Percentiles rank a stretch among this genome's conserved stretches.
Evolutionary conservation across 2,329 filamentous ascomycete genomes (phyloP).

Genomic region (Colletotrichum destructivum): DNA sequence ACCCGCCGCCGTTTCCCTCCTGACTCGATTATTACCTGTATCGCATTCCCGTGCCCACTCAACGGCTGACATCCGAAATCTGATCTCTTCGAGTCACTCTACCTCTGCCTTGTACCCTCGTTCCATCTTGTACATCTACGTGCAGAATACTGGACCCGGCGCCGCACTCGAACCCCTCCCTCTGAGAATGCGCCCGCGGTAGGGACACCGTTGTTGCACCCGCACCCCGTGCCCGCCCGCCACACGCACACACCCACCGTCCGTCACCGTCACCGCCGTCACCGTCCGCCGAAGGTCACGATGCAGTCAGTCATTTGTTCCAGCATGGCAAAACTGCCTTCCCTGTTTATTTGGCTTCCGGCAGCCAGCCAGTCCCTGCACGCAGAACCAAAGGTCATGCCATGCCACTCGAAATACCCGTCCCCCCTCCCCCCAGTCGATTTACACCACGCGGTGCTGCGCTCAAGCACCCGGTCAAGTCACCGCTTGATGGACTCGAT

Average conservation of each 20-base stretch:
- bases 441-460: background rate
- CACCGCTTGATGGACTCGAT: background rate
- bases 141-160: background rate
- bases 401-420: slow-evolving; percentile 18
- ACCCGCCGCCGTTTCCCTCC: slow-evolving; percentile 10
- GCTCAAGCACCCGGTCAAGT: background rate
- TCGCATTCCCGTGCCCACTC: background rate
- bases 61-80: slow-evolving; percentile 9
- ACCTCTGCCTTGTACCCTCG: slow-evolving; percentile 9
- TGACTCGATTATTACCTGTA: slow-evolving; percentile 22
- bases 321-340: background rate
- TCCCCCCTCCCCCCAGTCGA: background rate
- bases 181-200: background rate
- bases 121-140: slow-evolving; percentile 1
- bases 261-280: slow-evolving; percentile 11
- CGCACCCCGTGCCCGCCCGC: slow-evolving; percentile 4
- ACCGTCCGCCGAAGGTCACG: slow-evolving; percentile 12
- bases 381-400: background rate
- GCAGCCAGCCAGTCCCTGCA: background rate
- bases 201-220: slow-evolving; percentile 17
- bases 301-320: slow-evolving; percentile 20
- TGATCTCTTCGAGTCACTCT: slow-evolving; percentile 13
- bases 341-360: background rate
- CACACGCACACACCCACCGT: slow-evolving; percentile 19
- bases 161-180: background rate